Conservation (phyloP, 495 filamentous ascomycete species). For the Thozetella sp. region DNA sequence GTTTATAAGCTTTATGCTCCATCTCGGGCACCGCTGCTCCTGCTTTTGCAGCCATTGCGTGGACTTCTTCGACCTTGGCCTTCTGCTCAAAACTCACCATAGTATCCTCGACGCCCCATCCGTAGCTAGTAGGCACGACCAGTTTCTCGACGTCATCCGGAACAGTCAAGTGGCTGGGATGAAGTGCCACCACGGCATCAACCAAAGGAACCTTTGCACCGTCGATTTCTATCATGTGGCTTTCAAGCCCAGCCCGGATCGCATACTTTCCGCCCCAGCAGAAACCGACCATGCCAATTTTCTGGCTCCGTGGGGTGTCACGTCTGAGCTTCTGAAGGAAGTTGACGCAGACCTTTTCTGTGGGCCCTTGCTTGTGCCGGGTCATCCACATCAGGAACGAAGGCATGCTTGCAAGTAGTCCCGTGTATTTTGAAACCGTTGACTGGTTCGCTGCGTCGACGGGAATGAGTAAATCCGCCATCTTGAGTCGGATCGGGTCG, state of each 20-base stretch:
- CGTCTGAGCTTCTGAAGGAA: constrained; percentile 23
- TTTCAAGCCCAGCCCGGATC: constrained; percentile 25
- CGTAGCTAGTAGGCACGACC: constrained; percentile 34
- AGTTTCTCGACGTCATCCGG: constrained; percentile 39
- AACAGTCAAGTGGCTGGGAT: constrained; percentile 36
- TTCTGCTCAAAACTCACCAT: constrained; percentile 22
- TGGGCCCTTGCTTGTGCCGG: constrained; percentile 31
- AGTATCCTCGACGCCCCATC: constrained; percentile 37
- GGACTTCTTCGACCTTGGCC: constrained; percentile 24
- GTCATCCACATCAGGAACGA: constrained; percentile 33
- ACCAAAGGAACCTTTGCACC: constrained; percentile 36
- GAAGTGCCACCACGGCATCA: constrained; percentile 34
- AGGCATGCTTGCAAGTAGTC: constrained; percentile 27
- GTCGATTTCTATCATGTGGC: constrained; percentile 32
- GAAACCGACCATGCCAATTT: constrained; percentile 43
- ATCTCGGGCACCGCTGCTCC: constrained; percentile 17
- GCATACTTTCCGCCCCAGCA: constrained; percentile 46
- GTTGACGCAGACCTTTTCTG: constrained; percentile 33
- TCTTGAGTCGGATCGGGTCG: constrained; percentile 33
- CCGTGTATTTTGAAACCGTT: constrained; percentile 31
- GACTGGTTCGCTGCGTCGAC: constrained; percentile 40
- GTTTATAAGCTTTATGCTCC: constrained; percentile 33
- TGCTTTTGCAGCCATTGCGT: constrained; percentile 16
- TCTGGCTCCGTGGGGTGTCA: constrained; percentile 27
- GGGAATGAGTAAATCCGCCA: constrained; percentile 38